Conservation (phyloP, 352 stramenopile species). For the Pseudoperonospora humuli region DNA sequence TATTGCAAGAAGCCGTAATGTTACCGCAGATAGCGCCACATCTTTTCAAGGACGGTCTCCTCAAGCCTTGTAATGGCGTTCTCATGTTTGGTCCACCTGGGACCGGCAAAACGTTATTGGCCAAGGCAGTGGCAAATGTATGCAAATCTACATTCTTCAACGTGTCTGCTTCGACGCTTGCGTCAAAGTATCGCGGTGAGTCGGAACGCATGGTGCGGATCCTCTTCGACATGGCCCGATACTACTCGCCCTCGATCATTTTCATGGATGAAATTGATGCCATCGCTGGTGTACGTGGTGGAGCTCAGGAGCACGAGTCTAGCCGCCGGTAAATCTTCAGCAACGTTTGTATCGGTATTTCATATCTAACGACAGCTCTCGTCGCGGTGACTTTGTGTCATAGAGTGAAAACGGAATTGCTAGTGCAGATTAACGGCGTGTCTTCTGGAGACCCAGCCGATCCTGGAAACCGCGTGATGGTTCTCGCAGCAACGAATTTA, state of each 20-base stretch:
- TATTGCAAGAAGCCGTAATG: no score
- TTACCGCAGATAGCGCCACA: conserved; percentile 76
- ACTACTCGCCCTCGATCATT: conserved; percentile 95
- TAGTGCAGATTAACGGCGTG: conserved; percentile 97
- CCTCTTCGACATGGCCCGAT: conserved; percentile 97
- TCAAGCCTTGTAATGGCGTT: conserved; percentile 73
- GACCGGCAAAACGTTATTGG: conserved; percentile 88
- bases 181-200: conserved; percentile 92
- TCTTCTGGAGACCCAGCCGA: conserved; percentile 40
- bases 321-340: conserved; percentile 45
- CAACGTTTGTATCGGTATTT: no score
- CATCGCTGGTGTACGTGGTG: conserved; percentile 69
- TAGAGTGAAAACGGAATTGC: conserved; percentile 96
- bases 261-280: conserved; percentile 99
- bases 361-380: no score
- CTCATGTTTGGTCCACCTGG: conserved; percentile 80
- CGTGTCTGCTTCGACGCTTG: conserved; percentile 87
- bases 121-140: conserved; percentile 89
- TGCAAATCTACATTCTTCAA: no score
- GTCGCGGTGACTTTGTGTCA: no score
- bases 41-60: conserved; percentile 67
- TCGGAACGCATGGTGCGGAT: conserved; percentile 95
- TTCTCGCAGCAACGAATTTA: conserved; percentile 92
- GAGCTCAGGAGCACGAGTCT: conserved; percentile 81
- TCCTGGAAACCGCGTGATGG: conserved; percentile 61